Evolutionary conservation across 495 filamentous ascomycete genomes (phyloP), one percentile per base, ranked within the genome.

Genomic region (Annulohypoxylon nitens): DNA sequence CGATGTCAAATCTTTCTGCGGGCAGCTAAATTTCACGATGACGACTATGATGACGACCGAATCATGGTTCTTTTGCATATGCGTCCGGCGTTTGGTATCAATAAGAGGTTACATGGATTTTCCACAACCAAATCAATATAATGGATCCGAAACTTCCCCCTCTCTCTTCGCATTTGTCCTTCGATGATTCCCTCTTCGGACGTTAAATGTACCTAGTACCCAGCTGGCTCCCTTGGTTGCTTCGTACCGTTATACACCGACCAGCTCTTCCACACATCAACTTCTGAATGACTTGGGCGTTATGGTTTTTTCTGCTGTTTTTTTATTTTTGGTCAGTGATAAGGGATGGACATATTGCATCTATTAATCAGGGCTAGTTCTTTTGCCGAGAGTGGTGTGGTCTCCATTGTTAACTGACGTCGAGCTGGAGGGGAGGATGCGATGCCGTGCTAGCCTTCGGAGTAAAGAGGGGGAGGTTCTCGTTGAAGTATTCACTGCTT

Each of bases 31-130:
- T 73, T 75, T 74, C 68, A 80, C 70, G 75, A 78, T 80, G 61
- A 80, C 57, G 78, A 80, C 58, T 76, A 69, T 76, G 53, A 69
- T 76, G 53, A 80, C 72, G 76, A 77, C 53, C 60, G 36, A 70
- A 57, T 75, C 61, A 76, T 60, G 62, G 71, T 76, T 75, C 74
- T 45, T 54, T 51, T 76, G 74, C 76, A 79, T 79, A 69, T 60
- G 55, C 69, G 71, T 54, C 58, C 48, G 78, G 76, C 72, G 76
- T 80, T 80, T 60, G 61, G 75, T 65, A 70, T 74, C 64, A 47
- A 71, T 37, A 55, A 66, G 63, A 59, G 43, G 47, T 58, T 30
- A 64, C 64, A 64, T 63, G 75, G 53, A 68, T 63, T 75, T 61
- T 34, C 66, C 66, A 23, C 39, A n/a, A 43, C 47, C 43, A 18